Evolutionary conservation across 176 grass and related monocot genomes (phyloP), one percentile per base, ranked within the genome.

Genomic region (Lolium perenne): DNA sequence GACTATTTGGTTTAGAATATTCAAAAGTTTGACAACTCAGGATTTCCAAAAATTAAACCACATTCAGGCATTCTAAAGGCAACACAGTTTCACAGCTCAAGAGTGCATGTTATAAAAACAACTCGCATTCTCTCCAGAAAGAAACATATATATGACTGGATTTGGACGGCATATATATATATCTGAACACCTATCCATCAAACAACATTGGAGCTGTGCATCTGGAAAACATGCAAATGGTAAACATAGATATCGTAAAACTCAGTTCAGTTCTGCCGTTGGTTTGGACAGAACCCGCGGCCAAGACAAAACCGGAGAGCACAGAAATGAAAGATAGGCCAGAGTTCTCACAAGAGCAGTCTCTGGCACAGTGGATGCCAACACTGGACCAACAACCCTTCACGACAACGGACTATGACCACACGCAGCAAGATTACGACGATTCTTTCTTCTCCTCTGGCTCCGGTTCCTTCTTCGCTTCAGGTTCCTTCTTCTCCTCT

Each of bases 381-480:
- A 86, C 61, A 82, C 71, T 77, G 11, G 54, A 82, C 78, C 43
- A 82, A 80, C 60, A 67, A 75, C 60, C 69, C 81, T 91, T 84
- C 68, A 71, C 76, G 77, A 17, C 69, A 91, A 84, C 5, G 5
- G 69, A 73, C 11, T 13, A 86, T 78, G 82, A 16, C 23, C 76
- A 85, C 26, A 25, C 1, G 15, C 29, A 63, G 38, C 83, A 86
- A 82, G 77, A 85, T 76, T 84, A 91, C 11, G 48, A 41, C 17
- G 69, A 71, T 11, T 88, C 81, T 91, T 91, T 91, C 81, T 87
- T 91, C 81, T 81, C 85, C 59, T 91, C 88, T 0, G 13, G 2
- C 53, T 85, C 80, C 1, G 80, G 10, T 74, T 43, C 89, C 78
- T 90, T 88, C 75, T 87, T 87, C 57, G 82, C 88, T 11, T 91